Evolutionary conservation across 495 filamentous ascomycete genomes (phyloP).

Genomic region (Penicillium riverlandense): DNA sequence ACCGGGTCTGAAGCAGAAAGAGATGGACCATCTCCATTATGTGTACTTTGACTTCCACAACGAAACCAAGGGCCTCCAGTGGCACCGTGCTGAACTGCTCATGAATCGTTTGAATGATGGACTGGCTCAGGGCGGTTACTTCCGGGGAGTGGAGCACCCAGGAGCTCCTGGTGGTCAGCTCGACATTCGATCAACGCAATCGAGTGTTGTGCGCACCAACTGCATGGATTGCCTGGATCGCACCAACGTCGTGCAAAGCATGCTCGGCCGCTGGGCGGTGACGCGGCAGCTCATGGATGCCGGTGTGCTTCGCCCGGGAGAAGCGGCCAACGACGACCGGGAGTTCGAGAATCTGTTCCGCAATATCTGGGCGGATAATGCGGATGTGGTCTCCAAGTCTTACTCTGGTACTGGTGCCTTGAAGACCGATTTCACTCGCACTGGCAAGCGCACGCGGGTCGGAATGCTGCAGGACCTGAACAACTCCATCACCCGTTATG

Average conservation of each 20-base stretch:
- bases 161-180: conserved; percentile 59
- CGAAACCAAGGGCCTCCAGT: conserved; percentile 88
- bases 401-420: conserved; percentile 94
- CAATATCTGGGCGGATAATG: conserved; percentile 97
- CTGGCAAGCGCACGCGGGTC: conserved; percentile 74
- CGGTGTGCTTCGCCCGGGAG: conserved; percentile 62
- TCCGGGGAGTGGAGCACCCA: conserved; percentile 83
- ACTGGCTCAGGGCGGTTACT: conserved; percentile 74
- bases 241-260: conserved; percentile 95
- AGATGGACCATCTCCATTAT: conserved; percentile 82
- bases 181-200: conserved; percentile 73
- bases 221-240: conserved; percentile 99
- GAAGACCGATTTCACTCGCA: conserved; percentile 93
- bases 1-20: conserved; percentile 47
- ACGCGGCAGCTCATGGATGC: conserved; percentile 80
- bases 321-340: conserved; percentile 61
- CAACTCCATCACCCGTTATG: conserved; percentile 78
- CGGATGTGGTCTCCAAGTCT: conserved; percentile 82
- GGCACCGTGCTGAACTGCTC: conserved; percentile 84
- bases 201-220: conserved; percentile 86
- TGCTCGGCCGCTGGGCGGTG: conserved; percentile 83
- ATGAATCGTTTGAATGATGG: conserved; percentile 70
- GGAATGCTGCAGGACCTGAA: conserved; percentile 76
- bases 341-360: conserved; percentile 84
- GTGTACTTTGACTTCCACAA: conserved; percentile 98